Conservation (phyloP, 192 early-diverging fungal genomes). For the Backusella tuberculispora region DNA sequence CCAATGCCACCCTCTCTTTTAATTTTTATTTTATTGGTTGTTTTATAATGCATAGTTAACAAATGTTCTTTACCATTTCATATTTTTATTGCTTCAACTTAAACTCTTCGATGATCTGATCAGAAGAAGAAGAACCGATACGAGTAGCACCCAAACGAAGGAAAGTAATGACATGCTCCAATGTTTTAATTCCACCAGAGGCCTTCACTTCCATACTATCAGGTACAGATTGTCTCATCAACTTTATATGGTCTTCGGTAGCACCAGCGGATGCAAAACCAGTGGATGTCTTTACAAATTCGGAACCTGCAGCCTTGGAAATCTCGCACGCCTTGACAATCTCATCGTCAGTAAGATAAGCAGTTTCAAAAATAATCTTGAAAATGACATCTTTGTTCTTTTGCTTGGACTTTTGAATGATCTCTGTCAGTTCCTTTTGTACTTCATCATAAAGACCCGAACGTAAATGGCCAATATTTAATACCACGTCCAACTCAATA, state of each 20-base stretch:
- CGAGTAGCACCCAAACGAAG: constrained; percentile 60
- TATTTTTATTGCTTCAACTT: constrained; percentile 23
- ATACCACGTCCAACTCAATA: constrained; percentile 61
- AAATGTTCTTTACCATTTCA: no score
- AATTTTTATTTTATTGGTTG: no score
- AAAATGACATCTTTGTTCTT: constrained; percentile 49
- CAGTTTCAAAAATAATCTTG: constrained; percentile 67
- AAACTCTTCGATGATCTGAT: constrained; percentile 56
- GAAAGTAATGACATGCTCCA: constrained; percentile 58
- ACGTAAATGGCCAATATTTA: constrained; percentile 59
- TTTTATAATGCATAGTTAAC: no score
- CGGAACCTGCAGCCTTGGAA: constrained; percentile 52
- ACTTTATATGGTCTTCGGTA: constrained; percentile 50
- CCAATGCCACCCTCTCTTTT: no score
- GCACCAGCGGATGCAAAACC: constrained; percentile 60
- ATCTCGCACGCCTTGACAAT: constrained; percentile 50
- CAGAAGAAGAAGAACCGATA: constrained; percentile 58
- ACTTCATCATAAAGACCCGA: constrained; percentile 48
- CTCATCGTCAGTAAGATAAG: constrained; percentile 57
- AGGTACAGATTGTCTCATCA: constrained; percentile 55
- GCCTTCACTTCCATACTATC: constrained; percentile 56
- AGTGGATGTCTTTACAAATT: constrained; percentile 68
- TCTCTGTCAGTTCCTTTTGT: constrained; percentile 46
- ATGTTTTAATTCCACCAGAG: constrained; percentile 59
- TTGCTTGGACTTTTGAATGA: constrained; percentile 47